A percentile compares a stretch with the other conserved stretches of the same genome.
phyloP scores from a whole-genome alignment of 2,329 filamentous ascomycete species.

The Emergomyces africanus region DNA sequence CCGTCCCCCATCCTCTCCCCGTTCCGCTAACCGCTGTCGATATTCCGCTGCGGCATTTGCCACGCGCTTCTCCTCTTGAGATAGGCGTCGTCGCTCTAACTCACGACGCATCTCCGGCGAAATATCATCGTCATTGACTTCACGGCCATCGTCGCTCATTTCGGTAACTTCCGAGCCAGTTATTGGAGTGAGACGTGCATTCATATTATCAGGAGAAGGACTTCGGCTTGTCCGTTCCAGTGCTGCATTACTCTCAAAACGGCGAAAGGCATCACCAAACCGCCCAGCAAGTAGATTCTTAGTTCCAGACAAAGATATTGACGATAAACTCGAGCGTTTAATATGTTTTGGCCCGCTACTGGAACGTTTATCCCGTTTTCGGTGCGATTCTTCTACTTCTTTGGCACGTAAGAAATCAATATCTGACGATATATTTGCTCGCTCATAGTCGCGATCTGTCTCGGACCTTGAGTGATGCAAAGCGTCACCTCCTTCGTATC shows the following conservation, averaged over 20 bases:
- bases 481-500: slow-evolving; percentile 24
- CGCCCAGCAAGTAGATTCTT: slow-evolving; percentile 77
- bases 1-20: slow-evolving; percentile 38
- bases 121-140: slow-evolving; percentile 56
- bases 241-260: slow-evolving; percentile 57
- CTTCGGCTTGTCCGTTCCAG: slow-evolving; percentile 22
- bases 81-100: slow-evolving; percentile 66
- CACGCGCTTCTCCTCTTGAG: slow-evolving; percentile 81
- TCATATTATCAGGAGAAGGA: slow-evolving; percentile 34
- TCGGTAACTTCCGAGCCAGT: slow-evolving; percentile 64
- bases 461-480: slow-evolving; percentile 25
- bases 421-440: slow-evolving; percentile 58
- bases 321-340: slow-evolving; percentile 62
- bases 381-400: slow-evolving; percentile 51
- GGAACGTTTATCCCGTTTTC: slow-evolving; percentile 42
- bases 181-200: slow-evolving; percentile 50
- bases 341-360: slow-evolving; percentile 48
- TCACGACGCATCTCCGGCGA: slow-evolving; percentile 84
- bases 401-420: slow-evolving; percentile 70
- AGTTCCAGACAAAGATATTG: slow-evolving; percentile 55
- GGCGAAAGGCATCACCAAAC: slow-evolving; percentile 87
- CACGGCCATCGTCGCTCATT: slow-evolving; percentile 53
- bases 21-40: slow-evolving; percentile 56
- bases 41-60: slow-evolving; percentile 84
- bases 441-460: slow-evolving; percentile 21